Evolutionary conservation across 2,329 filamentous ascomycete species (phyloP).

Genomic region (Aspergillus flavus): DNA sequence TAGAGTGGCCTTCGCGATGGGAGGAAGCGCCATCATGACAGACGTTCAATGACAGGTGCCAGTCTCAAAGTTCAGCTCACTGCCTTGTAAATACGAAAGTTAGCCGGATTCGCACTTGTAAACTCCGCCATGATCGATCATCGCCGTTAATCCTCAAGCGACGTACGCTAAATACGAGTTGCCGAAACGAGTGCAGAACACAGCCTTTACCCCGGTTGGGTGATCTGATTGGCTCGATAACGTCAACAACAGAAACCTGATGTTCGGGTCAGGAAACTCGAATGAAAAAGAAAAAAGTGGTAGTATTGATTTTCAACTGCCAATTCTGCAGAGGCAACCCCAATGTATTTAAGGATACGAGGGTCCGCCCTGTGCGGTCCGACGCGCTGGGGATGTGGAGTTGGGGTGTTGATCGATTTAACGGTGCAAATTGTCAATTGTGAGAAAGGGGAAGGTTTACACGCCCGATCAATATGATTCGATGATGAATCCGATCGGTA

Average conservation of each 20-base stretch:
- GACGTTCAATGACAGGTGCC: not conserved
- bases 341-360: slow-evolving; percentile 4
- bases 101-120: not conserved
- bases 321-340: not conserved
- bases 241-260: not conserved
- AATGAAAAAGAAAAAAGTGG: not conserved
- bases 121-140: not conserved
- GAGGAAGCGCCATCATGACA: slow-evolving; percentile 39
- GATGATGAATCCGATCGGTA: not conserved
- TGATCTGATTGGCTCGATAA: not conserved
- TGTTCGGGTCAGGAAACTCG: not conserved
- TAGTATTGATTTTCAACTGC: not conserved
- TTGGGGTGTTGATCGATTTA: not conserved
- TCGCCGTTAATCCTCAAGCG: not conserved
- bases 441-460: slow-evolving; percentile 18
- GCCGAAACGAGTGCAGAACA: not conserved
- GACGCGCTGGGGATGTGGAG: slow-evolving; percentile 6
- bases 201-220: not conserved
- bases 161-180: not conserved
- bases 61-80: not conserved
- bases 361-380: slow-evolving; percentile 1
- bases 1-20: slow-evolving; percentile 56
- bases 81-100: not conserved
- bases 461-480: slow-evolving; percentile 5
- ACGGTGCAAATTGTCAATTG: not conserved